A percentile compares a stretch with the other conserved stretches of the same genome.
Evolutionary conservation across 352 stramenopile genomes (phyloP).

Genomic region (Elongisporangium undulatum): DNA sequence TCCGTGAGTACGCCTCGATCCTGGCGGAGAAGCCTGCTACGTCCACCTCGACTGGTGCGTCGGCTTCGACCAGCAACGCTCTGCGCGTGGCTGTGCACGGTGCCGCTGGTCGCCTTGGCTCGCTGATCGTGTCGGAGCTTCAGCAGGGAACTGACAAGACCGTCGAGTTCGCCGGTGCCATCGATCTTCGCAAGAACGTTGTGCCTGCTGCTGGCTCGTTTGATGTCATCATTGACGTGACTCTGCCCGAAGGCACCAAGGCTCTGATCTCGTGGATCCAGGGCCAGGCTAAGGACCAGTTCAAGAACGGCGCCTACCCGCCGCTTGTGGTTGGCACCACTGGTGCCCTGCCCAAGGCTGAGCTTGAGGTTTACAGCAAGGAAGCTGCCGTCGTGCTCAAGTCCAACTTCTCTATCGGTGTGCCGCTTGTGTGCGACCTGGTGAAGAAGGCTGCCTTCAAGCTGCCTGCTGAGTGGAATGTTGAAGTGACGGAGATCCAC

Average conservation of each 20-base stretch:
- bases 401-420: conserved; percentile 83
- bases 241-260: conserved; percentile 64
- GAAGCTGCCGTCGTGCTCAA: conserved; percentile 61
- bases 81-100: conserved; percentile 71
- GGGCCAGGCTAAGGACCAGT: conserved; percentile 38
- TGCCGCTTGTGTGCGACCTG: conserved; percentile 73
- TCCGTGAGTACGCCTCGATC: conserved; percentile 54
- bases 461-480: conserved; percentile 72
- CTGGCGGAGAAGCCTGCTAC: conserved; percentile 28
- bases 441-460: conserved; percentile 72
- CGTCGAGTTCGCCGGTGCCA: conserved; percentile 45
- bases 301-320: conserved; percentile 68
- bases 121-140: conserved; percentile 67
- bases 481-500: conserved; percentile 79
- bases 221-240: conserved; percentile 80
- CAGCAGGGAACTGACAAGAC: conserved; percentile 40
- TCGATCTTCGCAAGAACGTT: conserved; percentile 49
- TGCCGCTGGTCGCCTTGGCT: conserved; percentile 57
- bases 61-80: conserved; percentile 15
- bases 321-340: conserved; percentile 78
- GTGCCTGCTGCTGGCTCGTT: conserved; percentile 34
- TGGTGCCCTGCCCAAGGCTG: conserved; percentile 43
- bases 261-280: conserved; percentile 54
- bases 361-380: conserved; percentile 59
- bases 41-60: conserved; percentile 5